Conservation (phyloP, 345 rosid genomes). For the Lepidium didymum region DNA sequence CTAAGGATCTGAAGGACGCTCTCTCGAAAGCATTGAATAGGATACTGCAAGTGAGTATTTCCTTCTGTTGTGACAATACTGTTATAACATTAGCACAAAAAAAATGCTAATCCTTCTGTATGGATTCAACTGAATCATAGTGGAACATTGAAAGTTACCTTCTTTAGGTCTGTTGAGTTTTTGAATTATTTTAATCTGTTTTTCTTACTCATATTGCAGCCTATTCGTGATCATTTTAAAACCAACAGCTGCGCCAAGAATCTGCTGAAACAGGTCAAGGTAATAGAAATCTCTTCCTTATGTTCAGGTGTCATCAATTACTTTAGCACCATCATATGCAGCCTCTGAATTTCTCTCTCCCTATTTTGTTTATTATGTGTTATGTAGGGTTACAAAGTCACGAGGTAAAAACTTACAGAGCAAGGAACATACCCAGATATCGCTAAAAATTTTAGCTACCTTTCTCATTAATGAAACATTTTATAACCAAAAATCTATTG, state of each 20-base stretch:
- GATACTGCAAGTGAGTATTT: conserved; percentile 57
- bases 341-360: neutral
- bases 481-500: neutral
- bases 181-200: neutral
- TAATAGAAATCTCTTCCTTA: conserved; percentile 14
- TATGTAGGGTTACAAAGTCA: conserved; percentile 52
- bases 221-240: conserved; percentile 72
- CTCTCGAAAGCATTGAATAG: conserved; percentile 57
- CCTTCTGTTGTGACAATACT: neutral
- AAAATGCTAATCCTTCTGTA: neutral
- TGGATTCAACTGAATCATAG: neutral
- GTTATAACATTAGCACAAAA: neutral
- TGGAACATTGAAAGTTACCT: neutral
- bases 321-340: neutral
- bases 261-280: conserved; percentile 68
- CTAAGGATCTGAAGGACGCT: conserved; percentile 69
- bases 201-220: conserved; percentile 33
- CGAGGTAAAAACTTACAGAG: conserved; percentile 29
- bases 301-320: neutral
- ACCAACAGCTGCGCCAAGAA: conserved; percentile 52
- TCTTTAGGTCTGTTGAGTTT: neutral
- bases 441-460: neutral
- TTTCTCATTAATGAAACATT: neutral
- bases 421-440: neutral
- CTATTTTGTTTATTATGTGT: neutral